Percentiles rank a stretch among this genome's conserved stretches.
Conservation (phyloP, 1,284 basidiomycete species). For the Boletus smithii region DNA sequence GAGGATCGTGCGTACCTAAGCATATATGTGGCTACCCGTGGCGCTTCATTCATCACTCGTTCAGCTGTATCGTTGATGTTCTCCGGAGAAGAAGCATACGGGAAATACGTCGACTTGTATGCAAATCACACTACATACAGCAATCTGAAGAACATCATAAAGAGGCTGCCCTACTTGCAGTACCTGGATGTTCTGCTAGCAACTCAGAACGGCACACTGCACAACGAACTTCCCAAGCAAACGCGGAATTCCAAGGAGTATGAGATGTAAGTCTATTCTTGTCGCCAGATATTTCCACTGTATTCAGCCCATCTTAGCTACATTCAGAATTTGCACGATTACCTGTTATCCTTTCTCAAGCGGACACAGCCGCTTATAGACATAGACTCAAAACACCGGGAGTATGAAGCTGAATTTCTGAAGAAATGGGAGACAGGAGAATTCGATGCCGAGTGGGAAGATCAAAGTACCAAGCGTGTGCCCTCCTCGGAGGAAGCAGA, state of each 20-base stretch:
- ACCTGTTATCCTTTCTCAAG: conserved; percentile 84
- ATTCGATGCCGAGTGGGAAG: conserved; percentile 74
- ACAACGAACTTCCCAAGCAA: conserved; percentile 71
- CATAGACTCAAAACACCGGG: conserved; percentile 64
- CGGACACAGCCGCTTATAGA: conserved; percentile 88
- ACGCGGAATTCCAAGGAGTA: conserved; percentile 75
- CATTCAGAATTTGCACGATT: conserved; percentile 77
- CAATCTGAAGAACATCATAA: conserved; percentile 83
- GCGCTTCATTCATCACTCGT: conserved; percentile 15
- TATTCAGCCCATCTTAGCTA: conserved; percentile 52
- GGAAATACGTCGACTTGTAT: conserved; percentile 93
- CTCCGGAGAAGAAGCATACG: conserved; percentile 94
- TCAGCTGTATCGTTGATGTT: conserved; percentile 85
- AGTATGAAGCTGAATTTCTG: conserved; percentile 70
- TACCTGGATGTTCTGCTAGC: conserved; percentile 83
- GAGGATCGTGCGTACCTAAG: conserved; percentile 68
- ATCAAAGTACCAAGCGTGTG: conserved; percentile 39
- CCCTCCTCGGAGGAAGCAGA: conserved; percentile 42
- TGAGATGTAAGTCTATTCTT: conserved; percentile 57
- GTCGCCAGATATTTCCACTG: neutral
- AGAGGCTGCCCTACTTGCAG: conserved; percentile 83
- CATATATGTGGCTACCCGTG: conserved; percentile 2
- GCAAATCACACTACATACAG: conserved; percentile 84
- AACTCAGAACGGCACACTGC: conserved; percentile 54
- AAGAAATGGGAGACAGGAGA: conserved; percentile 77